A percentile compares a stretch with the other conserved stretches of the same genome.
phyloP scores from a whole-genome alignment of 768 basidiomycete species.

The Pisolithus sp. region DNA sequence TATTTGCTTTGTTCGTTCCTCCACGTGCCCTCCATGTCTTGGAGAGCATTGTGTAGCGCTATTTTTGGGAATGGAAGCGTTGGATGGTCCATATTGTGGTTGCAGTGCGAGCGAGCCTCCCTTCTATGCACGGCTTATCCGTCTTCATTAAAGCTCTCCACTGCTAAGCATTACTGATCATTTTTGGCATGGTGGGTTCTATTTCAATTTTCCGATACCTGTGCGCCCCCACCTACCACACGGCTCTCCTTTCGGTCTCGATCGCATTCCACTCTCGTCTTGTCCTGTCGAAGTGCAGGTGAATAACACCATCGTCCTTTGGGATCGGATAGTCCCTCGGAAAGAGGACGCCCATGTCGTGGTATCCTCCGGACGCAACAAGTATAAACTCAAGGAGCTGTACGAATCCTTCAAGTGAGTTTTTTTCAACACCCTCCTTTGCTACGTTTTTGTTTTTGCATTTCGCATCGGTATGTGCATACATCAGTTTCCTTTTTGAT shows the following conservation, averaged over 20 bases:
- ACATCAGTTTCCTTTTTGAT: too few relatives aligned
- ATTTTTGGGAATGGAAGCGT: too few relatives aligned
- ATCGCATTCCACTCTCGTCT: neutral
- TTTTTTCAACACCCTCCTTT: conserved; percentile 1
- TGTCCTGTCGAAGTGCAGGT: conserved; percentile 33
- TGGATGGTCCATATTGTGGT: too few relatives aligned
- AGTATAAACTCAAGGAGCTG: conserved; percentile 77
- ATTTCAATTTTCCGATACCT: neutral
- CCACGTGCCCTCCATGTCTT: neutral
- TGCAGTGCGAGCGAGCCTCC: neutral
- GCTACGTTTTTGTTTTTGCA: neutral
- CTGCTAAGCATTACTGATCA: neutral
- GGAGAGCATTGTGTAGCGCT: too few relatives aligned
- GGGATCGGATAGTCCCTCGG: conserved; percentile 87
- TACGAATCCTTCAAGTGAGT: conserved; percentile 69
- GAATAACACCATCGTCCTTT: conserved; percentile 76
- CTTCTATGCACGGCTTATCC: neutral
- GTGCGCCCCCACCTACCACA: too few relatives aligned
- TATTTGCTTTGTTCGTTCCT: neutral
- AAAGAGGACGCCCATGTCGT: conserved; percentile 64
- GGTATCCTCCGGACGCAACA: conserved; percentile 52
- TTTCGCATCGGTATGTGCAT: neutral
- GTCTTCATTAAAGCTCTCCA: neutral
- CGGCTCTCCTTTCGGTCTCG: neutral
- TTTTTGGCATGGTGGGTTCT: neutral